These are phyloP conservation scores for Parietaria judaica DNA, from an alignment of 306 rosid genomes.

Conservation along the genomic window DNA sequence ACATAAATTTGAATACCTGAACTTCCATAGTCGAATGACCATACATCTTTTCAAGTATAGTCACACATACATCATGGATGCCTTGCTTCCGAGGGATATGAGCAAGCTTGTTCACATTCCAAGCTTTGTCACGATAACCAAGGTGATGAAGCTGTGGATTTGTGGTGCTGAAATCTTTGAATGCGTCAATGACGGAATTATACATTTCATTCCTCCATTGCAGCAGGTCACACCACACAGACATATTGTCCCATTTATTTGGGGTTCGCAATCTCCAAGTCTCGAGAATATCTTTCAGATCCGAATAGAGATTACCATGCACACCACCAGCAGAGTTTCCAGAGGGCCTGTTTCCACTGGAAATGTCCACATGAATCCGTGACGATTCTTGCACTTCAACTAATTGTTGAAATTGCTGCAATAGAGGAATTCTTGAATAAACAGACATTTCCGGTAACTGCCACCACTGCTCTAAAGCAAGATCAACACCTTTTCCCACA, in stretches of 20 bases:
- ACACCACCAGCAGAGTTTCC: slow-evolving; percentile 68
- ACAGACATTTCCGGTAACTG: slow-evolving; percentile 97
- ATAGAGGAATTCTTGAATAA: slow-evolving; percentile 92
- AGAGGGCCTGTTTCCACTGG: slow-evolving; percentile 71
- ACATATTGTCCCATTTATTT: slow-evolving; percentile 97
- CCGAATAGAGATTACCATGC: slow-evolving; percentile 88
- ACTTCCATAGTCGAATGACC: slow-evolving; percentile 99
- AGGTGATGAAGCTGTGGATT: slow-evolving; percentile 93
- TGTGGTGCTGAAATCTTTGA: slow-evolving; percentile 71
- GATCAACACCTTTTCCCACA: slow-evolving; percentile 91
- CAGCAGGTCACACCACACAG: slow-evolving; percentile 94
- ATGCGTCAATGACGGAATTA: slow-evolving; percentile 87
- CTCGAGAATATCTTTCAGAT: slow-evolving; percentile 97
- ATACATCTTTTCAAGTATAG: slow-evolving; percentile 84
- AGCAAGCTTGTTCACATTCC: slow-evolving; percentile 98
- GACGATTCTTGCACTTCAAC: slow-evolving; percentile 98
- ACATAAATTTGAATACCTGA: slow-evolving; percentile 49
- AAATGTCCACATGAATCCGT: slow-evolving; percentile 71
- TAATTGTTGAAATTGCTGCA: slow-evolving; percentile 96
- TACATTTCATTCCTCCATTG: slow-evolving; percentile 99
- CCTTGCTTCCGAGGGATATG: slow-evolving; percentile 94
- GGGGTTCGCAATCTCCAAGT: slow-evolving; percentile 99
- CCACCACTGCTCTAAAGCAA: slow-evolving; percentile 99
- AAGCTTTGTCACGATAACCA: slow-evolving; percentile 98
- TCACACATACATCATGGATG: slow-evolving; percentile 84